Conservation (phyloP, 805 yeast species). For the Saturnispora saitoi region DNA sequence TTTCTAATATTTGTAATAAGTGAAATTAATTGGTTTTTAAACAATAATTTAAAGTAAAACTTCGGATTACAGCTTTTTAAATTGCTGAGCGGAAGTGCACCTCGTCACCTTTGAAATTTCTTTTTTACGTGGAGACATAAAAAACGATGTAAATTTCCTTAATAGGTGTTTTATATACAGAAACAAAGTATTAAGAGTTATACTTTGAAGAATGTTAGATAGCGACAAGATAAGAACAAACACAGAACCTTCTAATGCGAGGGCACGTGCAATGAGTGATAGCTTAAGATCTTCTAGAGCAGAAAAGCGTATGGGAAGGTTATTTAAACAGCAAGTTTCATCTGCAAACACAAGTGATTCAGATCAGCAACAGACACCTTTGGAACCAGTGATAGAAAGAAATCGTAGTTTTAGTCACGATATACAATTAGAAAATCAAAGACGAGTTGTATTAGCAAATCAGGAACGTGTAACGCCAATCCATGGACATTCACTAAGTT, state of each 20-base stretch:
- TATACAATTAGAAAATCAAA: background rate
- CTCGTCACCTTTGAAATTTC: too few species aligned
- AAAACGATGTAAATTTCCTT: background rate
- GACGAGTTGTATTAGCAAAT: conserved; percentile 1
- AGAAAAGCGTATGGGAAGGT: conserved; percentile 29
- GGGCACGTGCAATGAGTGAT: conserved; percentile 3
- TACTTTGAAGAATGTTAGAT: background rate
- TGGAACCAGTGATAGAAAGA: background rate
- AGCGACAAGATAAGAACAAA: background rate
- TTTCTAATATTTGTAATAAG: too few species aligned
- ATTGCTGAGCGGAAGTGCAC: too few species aligned
- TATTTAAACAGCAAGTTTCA: conserved; percentile 22
- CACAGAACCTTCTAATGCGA: background rate
- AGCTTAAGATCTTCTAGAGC: conserved; percentile 21
- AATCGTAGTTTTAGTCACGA: conserved; percentile 3
- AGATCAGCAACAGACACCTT: conserved; percentile 3
- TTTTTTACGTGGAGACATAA: background rate
- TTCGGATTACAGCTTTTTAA: too few species aligned
- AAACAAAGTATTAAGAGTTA: background rate
- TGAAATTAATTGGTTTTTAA: too few species aligned
- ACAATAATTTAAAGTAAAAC: too few species aligned
- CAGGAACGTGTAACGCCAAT: conserved; percentile 1
- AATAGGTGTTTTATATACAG: background rate
- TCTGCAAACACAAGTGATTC: conserved; percentile 1
- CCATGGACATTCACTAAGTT: conserved; percentile 5